Evolutionary conservation across 2,329 filamentous ascomycete species (phyloP).

Genomic region (Lachnellula cervina): DNA sequence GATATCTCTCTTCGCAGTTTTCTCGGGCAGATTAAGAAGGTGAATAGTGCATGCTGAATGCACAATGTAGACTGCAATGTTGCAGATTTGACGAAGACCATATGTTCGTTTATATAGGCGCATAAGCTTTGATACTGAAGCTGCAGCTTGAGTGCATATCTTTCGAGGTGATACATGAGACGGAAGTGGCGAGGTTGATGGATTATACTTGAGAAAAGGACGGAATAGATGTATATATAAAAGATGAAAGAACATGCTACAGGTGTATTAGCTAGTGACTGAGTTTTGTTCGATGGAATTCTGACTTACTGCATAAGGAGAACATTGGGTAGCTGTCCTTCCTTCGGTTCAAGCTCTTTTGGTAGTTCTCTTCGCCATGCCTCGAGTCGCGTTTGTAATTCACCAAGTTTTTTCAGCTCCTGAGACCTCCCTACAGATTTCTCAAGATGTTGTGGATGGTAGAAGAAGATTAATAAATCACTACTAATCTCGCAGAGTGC

Average conservation of each 20-base stretch:
- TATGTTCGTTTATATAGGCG: slow-evolving; percentile 90
- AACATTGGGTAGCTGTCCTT: slow-evolving; percentile 83
- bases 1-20: slow-evolving; percentile 83
- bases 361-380: slow-evolving; percentile 83
- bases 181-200: slow-evolving; percentile 74
- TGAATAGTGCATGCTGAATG: slow-evolving; percentile 95
- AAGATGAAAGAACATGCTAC: slow-evolving; percentile 94
- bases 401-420: slow-evolving; percentile 88
- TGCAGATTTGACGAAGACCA: slow-evolving; percentile 88
- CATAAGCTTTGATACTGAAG: slow-evolving; percentile 88
- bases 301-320: slow-evolving; percentile 72
- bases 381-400: slow-evolving; percentile 84
- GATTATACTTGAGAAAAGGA: slow-evolving; percentile 88
- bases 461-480: slow-evolving; percentile 84
- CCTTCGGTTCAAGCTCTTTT: slow-evolving; percentile 80
- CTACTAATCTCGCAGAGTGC: slow-evolving; percentile 90
- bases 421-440: slow-evolving; percentile 67
- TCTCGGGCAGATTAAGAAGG: slow-evolving; percentile 86
- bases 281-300: background rate
- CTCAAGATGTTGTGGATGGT: slow-evolving; percentile 69
- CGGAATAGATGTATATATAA: slow-evolving; percentile 94
- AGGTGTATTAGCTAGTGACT: slow-evolving; percentile 27
- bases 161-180: slow-evolving; percentile 84
- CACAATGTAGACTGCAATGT: slow-evolving; percentile 91
- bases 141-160: slow-evolving; percentile 84